phyloP scores from a whole-genome alignment of 2,329 filamentous ascomycete species.

The Monosporascus ibericus region DNA sequence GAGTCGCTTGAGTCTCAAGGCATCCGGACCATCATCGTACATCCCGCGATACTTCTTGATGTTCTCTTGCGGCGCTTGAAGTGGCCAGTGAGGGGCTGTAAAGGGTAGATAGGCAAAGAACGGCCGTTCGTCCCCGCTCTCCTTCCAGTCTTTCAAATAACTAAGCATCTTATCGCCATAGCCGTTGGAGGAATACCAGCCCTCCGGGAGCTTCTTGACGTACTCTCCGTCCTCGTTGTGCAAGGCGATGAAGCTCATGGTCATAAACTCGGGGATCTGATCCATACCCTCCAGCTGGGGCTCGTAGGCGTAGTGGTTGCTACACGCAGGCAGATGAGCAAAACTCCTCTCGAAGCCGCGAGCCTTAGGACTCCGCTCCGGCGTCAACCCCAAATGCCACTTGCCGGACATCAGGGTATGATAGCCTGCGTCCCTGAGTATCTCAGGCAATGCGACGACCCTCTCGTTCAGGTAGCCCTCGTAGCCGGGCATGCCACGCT shows the following conservation, averaged over 20 bases:
- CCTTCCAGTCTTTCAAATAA: conserved; percentile 43
- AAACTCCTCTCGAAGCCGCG: conserved; percentile 55
- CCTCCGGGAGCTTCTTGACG: conserved; percentile 38
- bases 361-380: conserved; percentile 47
- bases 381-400: conserved; percentile 56
- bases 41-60: conserved; percentile 51
- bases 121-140: conserved; percentile 28
- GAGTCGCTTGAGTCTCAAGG: conserved; percentile 45
- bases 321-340: conserved; percentile 54
- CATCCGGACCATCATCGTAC: conserved; percentile 56
- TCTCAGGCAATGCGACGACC: conserved; percentile 52
- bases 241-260: conserved; percentile 32
- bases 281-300: conserved; percentile 33
- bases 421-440: conserved; percentile 53
- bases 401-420: conserved; percentile 56
- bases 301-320: conserved; percentile 48
- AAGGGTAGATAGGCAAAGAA: conserved; percentile 59
- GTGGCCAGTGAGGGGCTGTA: conserved; percentile 58
- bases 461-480: conserved; percentile 58
- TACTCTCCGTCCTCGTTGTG: conserved; percentile 32
- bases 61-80: conserved; percentile 51
- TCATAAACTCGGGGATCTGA: conserved; percentile 32
- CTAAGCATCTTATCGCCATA: conserved; percentile 47
- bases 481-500: conserved; percentile 53
- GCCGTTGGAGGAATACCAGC: conserved; percentile 47